Conservation (phyloP, 2,329 filamentous ascomycete species). For the Xylariales sp. region DNA sequence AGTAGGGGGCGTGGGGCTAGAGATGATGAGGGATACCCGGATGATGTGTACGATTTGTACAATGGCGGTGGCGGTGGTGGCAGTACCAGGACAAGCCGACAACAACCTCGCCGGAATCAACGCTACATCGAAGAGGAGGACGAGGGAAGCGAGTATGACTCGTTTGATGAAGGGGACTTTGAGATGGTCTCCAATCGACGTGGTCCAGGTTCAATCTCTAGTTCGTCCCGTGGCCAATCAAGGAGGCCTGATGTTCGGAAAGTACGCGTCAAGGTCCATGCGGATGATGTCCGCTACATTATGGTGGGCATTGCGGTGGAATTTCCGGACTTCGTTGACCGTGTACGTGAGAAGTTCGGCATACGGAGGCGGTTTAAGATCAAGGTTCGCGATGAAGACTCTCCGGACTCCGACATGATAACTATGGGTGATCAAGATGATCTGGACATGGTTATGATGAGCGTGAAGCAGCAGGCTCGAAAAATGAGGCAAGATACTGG, state of each 20-base stretch:
- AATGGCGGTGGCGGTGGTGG: slow-evolving; percentile 36
- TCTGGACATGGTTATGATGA: slow-evolving; percentile 78
- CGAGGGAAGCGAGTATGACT: slow-evolving; percentile 68
- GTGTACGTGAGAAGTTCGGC: slow-evolving; percentile 83
- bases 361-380: slow-evolving; percentile 78
- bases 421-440: slow-evolving; percentile 97
- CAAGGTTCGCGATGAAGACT: slow-evolving; percentile 79
- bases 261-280: slow-evolving; percentile 89
- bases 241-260: slow-evolving; percentile 66
- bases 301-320: slow-evolving; percentile 72
- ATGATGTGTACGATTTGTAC: slow-evolving; percentile 67
- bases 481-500: slow-evolving; percentile 77
- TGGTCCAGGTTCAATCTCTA: slow-evolving; percentile 40
- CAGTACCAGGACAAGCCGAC: slow-evolving; percentile 30
- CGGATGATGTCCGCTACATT: slow-evolving; percentile 86
- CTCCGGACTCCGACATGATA: slow-evolving; percentile 80
- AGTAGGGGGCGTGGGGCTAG: slow-evolving; percentile 19
- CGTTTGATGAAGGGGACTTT: slow-evolving; percentile 72
- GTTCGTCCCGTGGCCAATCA: slow-evolving; percentile 49
- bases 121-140: slow-evolving; percentile 79
- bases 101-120: slow-evolving; percentile 37
- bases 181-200: slow-evolving; percentile 66
- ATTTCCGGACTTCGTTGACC: slow-evolving; percentile 73
- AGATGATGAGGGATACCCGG: slow-evolving; percentile 61
- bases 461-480: slow-evolving; percentile 62